Evolutionary conservation across 345 rosid genomes (phyloP).

Genomic region (Punica granatum): DNA sequence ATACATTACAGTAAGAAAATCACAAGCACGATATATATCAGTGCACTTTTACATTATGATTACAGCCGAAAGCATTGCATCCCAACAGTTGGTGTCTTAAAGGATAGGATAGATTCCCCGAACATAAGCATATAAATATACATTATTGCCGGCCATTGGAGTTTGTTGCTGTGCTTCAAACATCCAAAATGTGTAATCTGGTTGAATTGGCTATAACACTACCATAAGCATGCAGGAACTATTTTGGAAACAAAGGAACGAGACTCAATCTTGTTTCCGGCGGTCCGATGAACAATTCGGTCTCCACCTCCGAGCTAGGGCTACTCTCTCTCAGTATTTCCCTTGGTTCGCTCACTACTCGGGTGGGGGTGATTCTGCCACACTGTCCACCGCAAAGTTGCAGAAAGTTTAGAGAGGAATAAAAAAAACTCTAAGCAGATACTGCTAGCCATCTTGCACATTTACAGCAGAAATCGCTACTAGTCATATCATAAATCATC

Average conservation of each 20-base stretch:
- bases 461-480: not conserved
- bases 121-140: no score
- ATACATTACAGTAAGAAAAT: no score
- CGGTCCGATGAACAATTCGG: constrained; percentile 74
- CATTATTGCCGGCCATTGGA: no score
- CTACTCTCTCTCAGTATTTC: constrained; percentile 32
- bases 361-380: constrained; percentile 18
- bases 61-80: no score
- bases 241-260: not conserved
- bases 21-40: no score
- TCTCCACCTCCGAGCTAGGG: constrained; percentile 72
- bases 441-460: not conserved
- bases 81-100: no score
- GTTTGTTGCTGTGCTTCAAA: no score
- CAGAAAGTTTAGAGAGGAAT: not conserved
- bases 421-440: not conserved
- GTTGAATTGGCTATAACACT: no score
- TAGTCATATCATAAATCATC: no score
- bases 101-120: no score
- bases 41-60: no score
- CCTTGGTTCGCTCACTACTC: constrained; percentile 17
- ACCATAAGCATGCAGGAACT: not conserved
- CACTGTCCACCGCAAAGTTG: constrained; percentile 24
- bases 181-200: no score
- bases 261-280: constrained; percentile 48